Evolutionary conservation across 202 grass and related monocot species (phyloP).

Genomic region (Musa balbisiana): DNA sequence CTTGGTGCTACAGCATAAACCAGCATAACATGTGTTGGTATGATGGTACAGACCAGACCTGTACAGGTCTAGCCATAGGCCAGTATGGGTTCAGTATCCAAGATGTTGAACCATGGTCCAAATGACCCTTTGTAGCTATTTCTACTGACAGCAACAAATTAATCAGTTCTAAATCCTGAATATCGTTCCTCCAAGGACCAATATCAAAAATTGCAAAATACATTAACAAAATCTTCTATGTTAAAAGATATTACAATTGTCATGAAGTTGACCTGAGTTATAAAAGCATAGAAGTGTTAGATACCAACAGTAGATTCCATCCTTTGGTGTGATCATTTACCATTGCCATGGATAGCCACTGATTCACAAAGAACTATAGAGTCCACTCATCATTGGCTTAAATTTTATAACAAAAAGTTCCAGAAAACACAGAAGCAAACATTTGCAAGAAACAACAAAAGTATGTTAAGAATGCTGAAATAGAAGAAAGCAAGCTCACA

Average conservation of each 20-base stretch:
- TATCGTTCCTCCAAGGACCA: too few relatives aligned
- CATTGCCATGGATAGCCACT: neutral
- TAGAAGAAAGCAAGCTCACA: slow-evolving; percentile 38
- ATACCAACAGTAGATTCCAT: neutral
- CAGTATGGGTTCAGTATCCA: too few relatives aligned
- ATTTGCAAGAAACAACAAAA: neutral
- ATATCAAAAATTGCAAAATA: neutral
- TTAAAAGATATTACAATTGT: neutral
- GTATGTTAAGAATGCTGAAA: neutral
- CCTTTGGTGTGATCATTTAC: neutral
- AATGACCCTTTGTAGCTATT: too few relatives aligned
- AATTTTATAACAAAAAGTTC: neutral
- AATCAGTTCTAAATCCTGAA: too few relatives aligned
- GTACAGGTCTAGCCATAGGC: too few relatives aligned
- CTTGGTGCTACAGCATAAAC: too few relatives aligned
- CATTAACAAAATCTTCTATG: neutral
- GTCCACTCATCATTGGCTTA: neutral
- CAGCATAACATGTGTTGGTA: too few relatives aligned
- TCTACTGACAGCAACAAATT: too few relatives aligned
- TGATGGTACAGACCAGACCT: too few relatives aligned
- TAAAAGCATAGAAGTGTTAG: neutral
- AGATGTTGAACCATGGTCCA: too few relatives aligned
- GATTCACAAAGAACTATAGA: neutral
- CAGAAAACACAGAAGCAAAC: neutral
- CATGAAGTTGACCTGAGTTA: neutral